Base-by-base conservation (phyloP, 2,329 filamentous ascomycete genomes). In the Xylaria digitata region DNA sequence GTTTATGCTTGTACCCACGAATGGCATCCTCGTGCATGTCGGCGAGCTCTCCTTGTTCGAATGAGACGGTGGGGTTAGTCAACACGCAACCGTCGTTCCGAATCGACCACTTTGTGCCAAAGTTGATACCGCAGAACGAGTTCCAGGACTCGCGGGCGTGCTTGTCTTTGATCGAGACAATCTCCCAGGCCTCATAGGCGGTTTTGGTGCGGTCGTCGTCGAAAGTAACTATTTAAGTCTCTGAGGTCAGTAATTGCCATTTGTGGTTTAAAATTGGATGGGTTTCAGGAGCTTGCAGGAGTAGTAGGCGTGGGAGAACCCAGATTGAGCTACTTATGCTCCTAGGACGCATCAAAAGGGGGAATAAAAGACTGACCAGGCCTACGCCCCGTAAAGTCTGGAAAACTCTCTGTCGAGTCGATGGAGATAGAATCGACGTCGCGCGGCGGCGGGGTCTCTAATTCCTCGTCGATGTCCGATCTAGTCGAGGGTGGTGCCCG, bases 11-110 rank as follows among this genome's bases (percentile, higher is more conserved):
- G 58, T 69, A 69, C 45, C 59, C 63, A 34, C 30, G 60, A 19
- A 73, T 53, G 6, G 69, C 67, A 21, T 70, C 65, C 15, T 49
- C 63, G 54, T 72, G 67, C 58, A 73, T 55, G 17, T 71, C 68
- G 42, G 70, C 71, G 17, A 75, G 66, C 26, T 73, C 73, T 13
- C 66, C 70, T 53, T 75, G 71, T 5, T 55, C 65, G 49, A 65
- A 74, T 15, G 57, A 54, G 19, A 57, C 19, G n/a, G 67, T 1
- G 17, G 72, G 53, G n/a, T 69, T 67, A 7, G 62, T 26, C 3
- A 68, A 43, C 1, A 72, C 17, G 43, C 64, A 66, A 4, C 70
- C 69, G 30, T 72, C 61, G 7, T 64, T 40, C 6, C 46, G 48
- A 11, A 53, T 62, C 26, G 37, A 42, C 64, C 66, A 72, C 58